Evolutionary conservation across 1,284 basidiomycete genomes (phyloP).

Genomic region (Marasmius sp.): DNA sequence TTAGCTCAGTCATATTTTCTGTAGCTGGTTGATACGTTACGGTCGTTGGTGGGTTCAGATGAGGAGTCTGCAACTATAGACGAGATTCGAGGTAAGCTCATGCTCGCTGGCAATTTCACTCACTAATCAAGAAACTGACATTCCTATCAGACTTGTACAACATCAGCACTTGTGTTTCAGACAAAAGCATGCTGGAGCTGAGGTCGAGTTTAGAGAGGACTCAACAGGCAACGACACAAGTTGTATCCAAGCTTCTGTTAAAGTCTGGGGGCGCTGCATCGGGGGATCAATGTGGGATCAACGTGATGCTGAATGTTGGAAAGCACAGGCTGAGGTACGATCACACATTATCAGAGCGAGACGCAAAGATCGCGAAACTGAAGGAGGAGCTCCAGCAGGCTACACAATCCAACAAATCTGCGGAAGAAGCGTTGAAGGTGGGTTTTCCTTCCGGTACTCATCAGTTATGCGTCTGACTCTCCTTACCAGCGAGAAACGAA

Average conservation of each 20-base stretch:
- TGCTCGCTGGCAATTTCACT: not conserved
- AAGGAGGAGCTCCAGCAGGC: constrained; percentile 39
- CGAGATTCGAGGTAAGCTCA: constrained; percentile 10
- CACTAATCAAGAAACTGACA: constrained; percentile 22
- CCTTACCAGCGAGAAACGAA: constrained; percentile 43
- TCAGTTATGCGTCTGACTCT: constrained; percentile 15
- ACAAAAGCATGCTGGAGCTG: constrained; percentile 46
- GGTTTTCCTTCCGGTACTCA: constrained; percentile 14
- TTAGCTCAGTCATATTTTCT: constrained; percentile 10
- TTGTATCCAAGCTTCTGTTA: constrained; percentile 60
- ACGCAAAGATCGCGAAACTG: not conserved
- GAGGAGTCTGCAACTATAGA: constrained; percentile 40
- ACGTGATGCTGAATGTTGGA: constrained; percentile 40
- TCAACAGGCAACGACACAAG: constrained; percentile 56
- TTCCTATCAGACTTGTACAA: constrained; percentile 47
- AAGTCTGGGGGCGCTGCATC: constrained; percentile 40
- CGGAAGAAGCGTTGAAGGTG: constrained; percentile 48
- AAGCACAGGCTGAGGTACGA: constrained; percentile 61
- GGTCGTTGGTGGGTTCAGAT: constrained; percentile 58
- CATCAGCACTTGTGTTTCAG: constrained; percentile 50
- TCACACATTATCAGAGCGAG: constrained; percentile 29
- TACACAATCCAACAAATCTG: constrained; percentile 40
- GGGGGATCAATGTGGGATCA: too few relatives aligned
- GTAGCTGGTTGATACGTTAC: constrained; percentile 70
- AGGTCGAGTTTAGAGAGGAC: constrained; percentile 51